A percentile compares a stretch with the other conserved stretches of the same genome.
These are phyloP conservation scores for Sphenostylis stenocarpa DNA, from an alignment of 306 rosid species.

Conservation along the genomic window DNA sequence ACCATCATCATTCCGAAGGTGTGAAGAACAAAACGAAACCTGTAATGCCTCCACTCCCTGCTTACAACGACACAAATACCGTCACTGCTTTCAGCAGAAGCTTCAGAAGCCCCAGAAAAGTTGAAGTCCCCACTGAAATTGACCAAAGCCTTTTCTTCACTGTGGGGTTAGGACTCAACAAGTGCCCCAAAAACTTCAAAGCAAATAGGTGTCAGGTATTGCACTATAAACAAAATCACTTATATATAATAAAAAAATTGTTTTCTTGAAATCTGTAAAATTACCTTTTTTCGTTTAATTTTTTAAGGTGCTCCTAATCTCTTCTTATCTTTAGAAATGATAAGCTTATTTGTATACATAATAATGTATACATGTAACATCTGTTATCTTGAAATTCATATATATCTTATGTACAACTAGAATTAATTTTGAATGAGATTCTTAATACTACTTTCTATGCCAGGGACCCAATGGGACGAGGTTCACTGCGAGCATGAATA, in stretches of 20 bases:
- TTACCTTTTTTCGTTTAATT: too few species aligned
- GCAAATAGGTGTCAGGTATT: constrained; percentile 19
- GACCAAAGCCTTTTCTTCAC: constrained; percentile 82
- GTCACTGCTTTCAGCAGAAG: constrained; percentile 68
- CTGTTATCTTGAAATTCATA: too few species aligned
- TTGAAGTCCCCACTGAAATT: constrained; percentile 61
- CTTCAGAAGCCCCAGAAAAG: constrained; percentile 56
- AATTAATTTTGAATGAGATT: too few species aligned
- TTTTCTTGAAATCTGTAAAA: too few species aligned
- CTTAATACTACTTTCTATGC: neutral
- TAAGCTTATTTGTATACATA: too few species aligned
- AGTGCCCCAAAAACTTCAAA: constrained; percentile 55
- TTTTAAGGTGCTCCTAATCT: too few species aligned
- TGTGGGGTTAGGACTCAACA: constrained; percentile 70
- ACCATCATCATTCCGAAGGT: constrained; percentile 29
- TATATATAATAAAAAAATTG: too few species aligned
- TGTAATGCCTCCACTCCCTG: constrained; percentile 63
- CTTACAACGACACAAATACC: constrained; percentile 76
- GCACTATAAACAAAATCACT: neutral
- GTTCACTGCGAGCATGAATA: constrained; percentile 86
- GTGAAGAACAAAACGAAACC: constrained; percentile 41
- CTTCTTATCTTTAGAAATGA: too few species aligned
- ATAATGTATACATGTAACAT: too few species aligned
- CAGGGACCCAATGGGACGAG: constrained; percentile 95
- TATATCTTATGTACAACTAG: too few species aligned